Base-by-base conservation (phyloP, 371 early-diverging fungal species). In the Basidiobolus meristosporus region DNA sequence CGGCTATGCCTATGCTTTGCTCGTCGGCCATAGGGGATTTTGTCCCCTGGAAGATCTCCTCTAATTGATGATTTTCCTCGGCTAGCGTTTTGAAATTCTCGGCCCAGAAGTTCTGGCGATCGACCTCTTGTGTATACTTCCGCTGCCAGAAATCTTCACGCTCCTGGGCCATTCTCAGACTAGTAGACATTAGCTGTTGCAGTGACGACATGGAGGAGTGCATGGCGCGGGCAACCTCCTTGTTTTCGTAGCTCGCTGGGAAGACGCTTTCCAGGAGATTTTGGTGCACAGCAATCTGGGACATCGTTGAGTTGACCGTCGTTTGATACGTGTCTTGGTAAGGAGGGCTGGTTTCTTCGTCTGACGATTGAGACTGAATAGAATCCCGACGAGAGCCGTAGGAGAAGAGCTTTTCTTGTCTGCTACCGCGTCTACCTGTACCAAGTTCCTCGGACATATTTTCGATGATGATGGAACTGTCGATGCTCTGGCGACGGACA, bases 131-230 rank as follows among this genome's bases (percentile, higher is more conserved):
- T 20, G 39, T 37, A 37, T 41, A 48, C 19, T 43, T 19, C 26
- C 45, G 31, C n/a, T 16, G 16, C 58, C 54, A 64, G 21, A 41
- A 39, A 20, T 31, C 29, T 36, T 65, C 65, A 5, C 62, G 45
- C 6, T 45, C 42, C 4, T 51, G 50, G 31, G 32, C 23, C 38
- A 47, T 37, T 15, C 28, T 9, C 10, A 43, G 15, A 7, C 39
- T 29, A 11, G 33, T 39, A 28, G 29, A 4, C 7, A 43, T 10
- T 31, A 43, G 3, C 9, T 21, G 18, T 11, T 41, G 31, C 18
- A 19, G 33, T 7, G 41, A 31, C 15, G 17, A 9, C 16, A 41
- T 15, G 11, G 32, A 41, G 31, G n/a, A 17, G 6, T 28, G 14
- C 14, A 41, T 20, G 11, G 41, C 33, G 14, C 9, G 11, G 21